Percentiles rank a stretch among this genome's conserved stretches.
Evolutionary conservation across 192 early-diverging fungal species (phyloP).

Genomic region (Geosiphon pyriformis): DNA sequence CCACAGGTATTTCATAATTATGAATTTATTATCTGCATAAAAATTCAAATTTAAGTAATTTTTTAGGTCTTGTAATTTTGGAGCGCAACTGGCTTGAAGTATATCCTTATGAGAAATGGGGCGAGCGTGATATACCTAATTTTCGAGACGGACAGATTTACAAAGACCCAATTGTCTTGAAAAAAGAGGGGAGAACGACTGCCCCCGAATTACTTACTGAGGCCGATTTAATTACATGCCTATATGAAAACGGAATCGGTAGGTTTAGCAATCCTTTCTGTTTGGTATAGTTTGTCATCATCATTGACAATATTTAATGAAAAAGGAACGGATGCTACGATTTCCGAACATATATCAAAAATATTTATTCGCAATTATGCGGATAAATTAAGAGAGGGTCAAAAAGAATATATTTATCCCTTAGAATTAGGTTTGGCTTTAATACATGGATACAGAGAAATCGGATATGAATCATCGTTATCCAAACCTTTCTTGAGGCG

Average conservation of each 20-base stretch:
- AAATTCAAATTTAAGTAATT: conserved; percentile 2
- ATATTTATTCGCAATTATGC: conserved; percentile 86
- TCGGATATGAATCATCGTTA: conserved; percentile 82
- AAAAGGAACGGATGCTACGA: conserved; percentile 92
- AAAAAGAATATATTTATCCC: conserved; percentile 55
- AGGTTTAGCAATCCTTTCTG: not conserved
- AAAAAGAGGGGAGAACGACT: conserved; percentile 61
- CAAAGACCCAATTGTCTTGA: conserved; percentile 58
- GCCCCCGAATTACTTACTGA: conserved; percentile 77
- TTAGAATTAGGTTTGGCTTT: conserved; percentile 84
- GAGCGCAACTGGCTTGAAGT: conserved; percentile 91
- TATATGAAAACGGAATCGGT: conserved; percentile 95
- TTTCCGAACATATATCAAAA: conserved; percentile 92
- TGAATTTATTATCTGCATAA: not conserved
- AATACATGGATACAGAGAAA: conserved; percentile 79
- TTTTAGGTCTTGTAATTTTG: conserved; percentile 66
- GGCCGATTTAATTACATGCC: conserved; percentile 78
- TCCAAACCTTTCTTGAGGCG: conserved; percentile 83
- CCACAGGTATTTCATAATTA: conserved; percentile 45
- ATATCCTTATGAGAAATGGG: conserved; percentile 90
- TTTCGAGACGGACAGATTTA: conserved; percentile 67
- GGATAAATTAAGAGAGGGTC: conserved; percentile 48
- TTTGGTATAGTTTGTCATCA: not conserved
- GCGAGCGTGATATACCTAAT: conserved; percentile 60
- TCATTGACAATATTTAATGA: not conserved